Evolutionary conservation across 805 yeast species (phyloP).

Genomic region (Yamadazyma ubonensis): DNA sequence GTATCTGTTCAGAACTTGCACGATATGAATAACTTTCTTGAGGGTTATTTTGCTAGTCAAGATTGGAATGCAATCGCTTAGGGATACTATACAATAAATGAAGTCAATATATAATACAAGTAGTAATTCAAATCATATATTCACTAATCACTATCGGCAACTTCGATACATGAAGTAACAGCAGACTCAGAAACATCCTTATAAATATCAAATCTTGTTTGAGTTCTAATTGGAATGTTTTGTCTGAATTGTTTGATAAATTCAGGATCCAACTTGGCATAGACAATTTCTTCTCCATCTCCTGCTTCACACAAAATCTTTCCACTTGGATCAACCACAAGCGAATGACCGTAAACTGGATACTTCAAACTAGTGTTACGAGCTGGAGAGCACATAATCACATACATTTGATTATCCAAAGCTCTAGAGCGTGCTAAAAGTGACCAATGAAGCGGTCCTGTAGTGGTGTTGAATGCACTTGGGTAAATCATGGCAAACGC

Average conservation of each 20-base stretch:
- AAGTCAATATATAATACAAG: neutral
- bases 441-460: slow-evolving; percentile 76
- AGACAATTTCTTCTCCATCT: slow-evolving; percentile 71
- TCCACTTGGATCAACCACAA: slow-evolving; percentile 65
- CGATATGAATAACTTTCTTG: slow-evolving; percentile 8
- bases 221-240: slow-evolving; percentile 67
- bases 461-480: slow-evolving; percentile 72
- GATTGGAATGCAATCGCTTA: slow-evolving; percentile 1
- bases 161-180: slow-evolving; percentile 12
- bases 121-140: neutral
- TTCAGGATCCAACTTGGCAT: slow-evolving; percentile 69
- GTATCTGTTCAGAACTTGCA: neutral
- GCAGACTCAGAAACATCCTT: slow-evolving; percentile 30
- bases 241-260: slow-evolving; percentile 55
- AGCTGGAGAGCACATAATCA: slow-evolving; percentile 78
- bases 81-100: neutral
- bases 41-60: slow-evolving; percentile 3
- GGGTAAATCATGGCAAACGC: slow-evolving; percentile 71
- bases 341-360: slow-evolving; percentile 67
- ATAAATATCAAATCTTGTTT: slow-evolving; percentile 70
- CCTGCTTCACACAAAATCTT: slow-evolving; percentile 68
- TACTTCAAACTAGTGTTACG: slow-evolving; percentile 58
- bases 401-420: slow-evolving; percentile 64
- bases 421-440: slow-evolving; percentile 65
- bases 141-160: slow-evolving; percentile 5